Conservation (phyloP, 345 rosid species). For the Lumnitzera littorea region DNA sequence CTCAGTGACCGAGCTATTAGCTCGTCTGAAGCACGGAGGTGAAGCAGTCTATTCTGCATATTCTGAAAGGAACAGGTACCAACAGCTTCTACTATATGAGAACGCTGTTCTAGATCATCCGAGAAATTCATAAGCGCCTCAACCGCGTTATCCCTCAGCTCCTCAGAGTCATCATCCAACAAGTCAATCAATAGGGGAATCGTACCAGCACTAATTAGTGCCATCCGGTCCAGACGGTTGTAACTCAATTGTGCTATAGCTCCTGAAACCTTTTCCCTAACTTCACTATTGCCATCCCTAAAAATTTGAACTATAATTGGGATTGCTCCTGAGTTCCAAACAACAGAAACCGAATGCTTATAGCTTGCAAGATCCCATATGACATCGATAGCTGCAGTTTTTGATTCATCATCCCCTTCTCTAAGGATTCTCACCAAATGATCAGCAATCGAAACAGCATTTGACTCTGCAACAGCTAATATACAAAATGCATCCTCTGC, state of each 20-base stretch:
- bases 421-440: slow-evolving; percentile 48
- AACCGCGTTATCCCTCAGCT: slow-evolving; percentile 38
- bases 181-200: slow-evolving; percentile 34
- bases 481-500: slow-evolving; percentile 56
- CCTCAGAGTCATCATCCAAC: slow-evolving; percentile 38
- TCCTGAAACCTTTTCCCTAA: slow-evolving; percentile 39
- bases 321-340: slow-evolving; percentile 52
- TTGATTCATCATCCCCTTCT: slow-evolving; percentile 45
- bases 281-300: slow-evolving; percentile 29
- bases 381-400: slow-evolving; percentile 48
- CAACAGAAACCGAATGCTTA: slow-evolving; percentile 38
- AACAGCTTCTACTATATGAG: slow-evolving; percentile 29
- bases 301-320: slow-evolving; percentile 39
- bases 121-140: slow-evolving; percentile 46
- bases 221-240: slow-evolving; percentile 28
- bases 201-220: slow-evolving; percentile 32
- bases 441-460: slow-evolving; percentile 41
- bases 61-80: slow-evolving; percentile 23
- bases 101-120: slow-evolving; percentile 29
- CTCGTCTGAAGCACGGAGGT: slow-evolving; percentile 31
- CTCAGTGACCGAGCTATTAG: slow-evolving; percentile 37
- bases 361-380: slow-evolving; percentile 49
- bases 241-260: slow-evolving; percentile 52
- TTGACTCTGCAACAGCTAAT: slow-evolving; percentile 46
- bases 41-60: slow-evolving; percentile 35